phyloP scores from a whole-genome alignment of 2,329 filamentous ascomycete species.

The Botrytis byssoidea region DNA sequence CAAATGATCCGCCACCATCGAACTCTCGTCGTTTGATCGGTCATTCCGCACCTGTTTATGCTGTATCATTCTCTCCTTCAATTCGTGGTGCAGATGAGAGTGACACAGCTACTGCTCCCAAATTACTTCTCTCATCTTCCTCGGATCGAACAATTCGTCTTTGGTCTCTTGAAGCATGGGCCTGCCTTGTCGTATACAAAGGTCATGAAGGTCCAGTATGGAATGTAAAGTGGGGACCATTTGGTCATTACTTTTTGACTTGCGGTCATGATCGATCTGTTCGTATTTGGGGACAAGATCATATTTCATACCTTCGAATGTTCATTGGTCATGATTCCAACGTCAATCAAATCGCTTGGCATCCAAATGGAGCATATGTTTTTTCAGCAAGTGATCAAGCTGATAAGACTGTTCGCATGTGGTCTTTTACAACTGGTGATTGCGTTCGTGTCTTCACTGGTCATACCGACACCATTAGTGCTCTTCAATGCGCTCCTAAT shows the following conservation, averaged over 20 bases:
- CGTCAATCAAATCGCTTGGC: slow-evolving; percentile 90
- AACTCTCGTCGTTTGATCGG: slow-evolving; percentile 79
- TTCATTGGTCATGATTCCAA: slow-evolving; percentile 91
- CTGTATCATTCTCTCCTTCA: slow-evolving; percentile 73
- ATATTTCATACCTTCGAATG: slow-evolving; percentile 82
- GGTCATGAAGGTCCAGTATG: slow-evolving; percentile 88
- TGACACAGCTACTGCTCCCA: slow-evolving; percentile 54
- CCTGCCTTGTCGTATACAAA: slow-evolving; percentile 91
- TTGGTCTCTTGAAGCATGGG: slow-evolving; percentile 90
- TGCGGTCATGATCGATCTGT: slow-evolving; percentile 87
- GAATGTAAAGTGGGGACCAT: slow-evolving; percentile 85
- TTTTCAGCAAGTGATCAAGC: slow-evolving; percentile 86
- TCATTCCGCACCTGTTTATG: slow-evolving; percentile 85
- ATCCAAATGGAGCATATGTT: slow-evolving; percentile 89
- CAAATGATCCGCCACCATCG: slow-evolving; percentile 60
- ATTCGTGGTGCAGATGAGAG: slow-evolving; percentile 34
- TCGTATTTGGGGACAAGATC: slow-evolving; percentile 88
- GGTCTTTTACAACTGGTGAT: slow-evolving; percentile 83
- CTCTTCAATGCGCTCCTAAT: slow-evolving; percentile 80
- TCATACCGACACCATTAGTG: slow-evolving; percentile 82
- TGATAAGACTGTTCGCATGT: slow-evolving; percentile 94
- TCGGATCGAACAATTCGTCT: slow-evolving; percentile 85
- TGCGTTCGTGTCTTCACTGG: slow-evolving; percentile 91
- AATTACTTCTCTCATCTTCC: slow-evolving; percentile 82
- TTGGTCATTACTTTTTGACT: slow-evolving; percentile 91